Evolutionary conservation across 192 early-diverging fungal genomes (phyloP).

Genomic region (Coemansia sp.): DNA sequence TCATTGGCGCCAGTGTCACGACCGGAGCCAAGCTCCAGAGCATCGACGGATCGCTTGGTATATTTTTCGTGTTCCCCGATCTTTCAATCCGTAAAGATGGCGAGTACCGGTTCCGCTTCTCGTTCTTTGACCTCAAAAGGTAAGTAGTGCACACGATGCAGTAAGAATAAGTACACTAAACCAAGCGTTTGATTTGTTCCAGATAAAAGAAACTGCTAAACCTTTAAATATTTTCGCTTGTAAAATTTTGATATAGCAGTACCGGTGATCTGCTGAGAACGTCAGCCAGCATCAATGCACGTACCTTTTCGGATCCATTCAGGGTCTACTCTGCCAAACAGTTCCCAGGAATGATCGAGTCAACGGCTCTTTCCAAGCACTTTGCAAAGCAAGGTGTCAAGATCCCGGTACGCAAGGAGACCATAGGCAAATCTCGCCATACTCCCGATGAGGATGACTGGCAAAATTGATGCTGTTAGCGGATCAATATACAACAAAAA

Average conservation of each 20-base stretch:
- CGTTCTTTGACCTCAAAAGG: slow-evolving; percentile 62
- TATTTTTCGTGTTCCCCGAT: slow-evolving; percentile 81
- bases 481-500: neutral
- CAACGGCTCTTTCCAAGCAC: slow-evolving; percentile 67
- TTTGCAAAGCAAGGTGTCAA: slow-evolving; percentile 77
- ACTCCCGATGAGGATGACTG: slow-evolving; percentile 31
- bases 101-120: slow-evolving; percentile 63
- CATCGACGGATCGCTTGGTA: slow-evolving; percentile 60
- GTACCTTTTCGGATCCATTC: slow-evolving; percentile 65
- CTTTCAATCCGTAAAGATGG: slow-evolving; percentile 76
- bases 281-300: slow-evolving; percentile 56
- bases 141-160: too few relatives aligned
- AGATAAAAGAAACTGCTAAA: slow-evolving; percentile 20
- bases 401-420: slow-evolving; percentile 76
- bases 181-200: too few relatives aligned
- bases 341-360: slow-evolving; percentile 80
- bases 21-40: slow-evolving; percentile 62
- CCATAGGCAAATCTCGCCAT: slow-evolving; percentile 6
- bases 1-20: slow-evolving; percentile 65
- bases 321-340: slow-evolving; percentile 71
- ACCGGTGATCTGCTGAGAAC: slow-evolving; percentile 55
- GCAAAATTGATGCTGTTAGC: slow-evolving; percentile 6
- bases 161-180: too few relatives aligned
- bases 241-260: slow-evolving; percentile 9
- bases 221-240: neutral